These are phyloP conservation scores for Phytophthora foliorum DNA, from an alignment of 352 stramenopile genomes.

Conservation along the genomic window DNA sequence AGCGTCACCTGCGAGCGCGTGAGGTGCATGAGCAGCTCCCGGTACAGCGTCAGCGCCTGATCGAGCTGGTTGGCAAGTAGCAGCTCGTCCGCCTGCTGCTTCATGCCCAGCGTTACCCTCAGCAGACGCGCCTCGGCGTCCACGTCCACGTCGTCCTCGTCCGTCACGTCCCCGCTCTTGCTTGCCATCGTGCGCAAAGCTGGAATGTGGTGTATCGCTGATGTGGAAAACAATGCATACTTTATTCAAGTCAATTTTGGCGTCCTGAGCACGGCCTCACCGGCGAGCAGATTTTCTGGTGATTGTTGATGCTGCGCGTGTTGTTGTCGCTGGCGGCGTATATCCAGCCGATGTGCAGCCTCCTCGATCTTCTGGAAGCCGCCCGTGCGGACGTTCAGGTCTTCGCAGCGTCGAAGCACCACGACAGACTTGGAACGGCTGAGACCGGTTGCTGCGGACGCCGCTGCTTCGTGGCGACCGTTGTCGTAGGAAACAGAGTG, in stretches of 20 bases:
- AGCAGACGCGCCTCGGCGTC: slow-evolving; percentile 60
- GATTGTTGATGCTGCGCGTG: slow-evolving; percentile 18
- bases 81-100: slow-evolving; percentile 74
- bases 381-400: slow-evolving; percentile 71
- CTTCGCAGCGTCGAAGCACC: slow-evolving; percentile 75
- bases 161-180: slow-evolving; percentile 32
- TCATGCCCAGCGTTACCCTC: slow-evolving; percentile 52
- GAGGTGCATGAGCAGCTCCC: slow-evolving; percentile 77
- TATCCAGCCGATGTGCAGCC: slow-evolving; percentile 49
- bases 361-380: slow-evolving; percentile 89
- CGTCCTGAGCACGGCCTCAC: slow-evolving; percentile 22
- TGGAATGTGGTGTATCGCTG: slow-evolving; percentile 14
- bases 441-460: not conserved
- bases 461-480: slow-evolving; percentile 14
- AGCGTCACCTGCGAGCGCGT: slow-evolving; percentile 76
- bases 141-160: slow-evolving; percentile 49
- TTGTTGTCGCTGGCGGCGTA: slow-evolving; percentile 39
- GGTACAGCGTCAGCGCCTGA: slow-evolving; percentile 69
- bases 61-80: slow-evolving; percentile 60
- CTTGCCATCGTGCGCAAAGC: slow-evolving; percentile 32
- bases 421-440: slow-evolving; percentile 33
- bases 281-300: slow-evolving; percentile 12
- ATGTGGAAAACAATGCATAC: slow-evolving; percentile 6
- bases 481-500: slow-evolving; percentile 10
- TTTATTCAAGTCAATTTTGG: slow-evolving; percentile 21